Evolutionary conservation across 495 filamentous ascomycete genomes (phyloP).

Genomic region (Neurospora sp.): DNA sequence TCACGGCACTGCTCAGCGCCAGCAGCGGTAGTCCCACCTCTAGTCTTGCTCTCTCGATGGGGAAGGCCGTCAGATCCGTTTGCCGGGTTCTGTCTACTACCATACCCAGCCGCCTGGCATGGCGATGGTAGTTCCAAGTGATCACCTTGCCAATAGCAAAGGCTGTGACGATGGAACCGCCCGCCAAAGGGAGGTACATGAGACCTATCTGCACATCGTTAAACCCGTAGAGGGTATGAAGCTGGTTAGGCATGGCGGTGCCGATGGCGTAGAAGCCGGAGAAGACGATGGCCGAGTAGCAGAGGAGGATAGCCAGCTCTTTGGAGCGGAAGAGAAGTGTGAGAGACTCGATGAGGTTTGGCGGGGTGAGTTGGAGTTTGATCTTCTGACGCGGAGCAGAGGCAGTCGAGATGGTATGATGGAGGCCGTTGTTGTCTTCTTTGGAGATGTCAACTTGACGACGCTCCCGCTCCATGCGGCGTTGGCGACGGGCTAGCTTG

Average conservation of each 20-base stretch:
- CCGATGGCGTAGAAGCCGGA: slow-evolving; percentile 53
- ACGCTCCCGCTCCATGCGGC: neutral
- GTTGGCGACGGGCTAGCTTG: neutral
- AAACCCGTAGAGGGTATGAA: slow-evolving; percentile 44
- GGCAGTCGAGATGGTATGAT: neutral
- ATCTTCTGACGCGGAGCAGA: neutral
- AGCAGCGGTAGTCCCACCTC: slow-evolving; percentile 44
- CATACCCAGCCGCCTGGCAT: slow-evolving; percentile 32
- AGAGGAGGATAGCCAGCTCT: slow-evolving; percentile 49
- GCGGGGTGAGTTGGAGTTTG: slow-evolving; percentile 32
- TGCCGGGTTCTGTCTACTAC: slow-evolving; percentile 34
- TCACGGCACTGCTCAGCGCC: slow-evolving; percentile 22
- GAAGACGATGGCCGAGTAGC: slow-evolving; percentile 46
- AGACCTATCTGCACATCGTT: slow-evolving; percentile 50
- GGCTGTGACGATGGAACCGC: slow-evolving; percentile 51
- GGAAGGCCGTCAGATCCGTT: slow-evolving; percentile 44
- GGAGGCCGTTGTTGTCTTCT: neutral
- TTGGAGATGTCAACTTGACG: neutral
- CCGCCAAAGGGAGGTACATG: slow-evolving; percentile 46
- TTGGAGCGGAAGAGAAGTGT: slow-evolving; percentile 46
- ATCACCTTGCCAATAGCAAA: slow-evolving; percentile 43
- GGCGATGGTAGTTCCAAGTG: slow-evolving; percentile 44
- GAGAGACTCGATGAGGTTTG: slow-evolving; percentile 53
- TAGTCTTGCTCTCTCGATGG: slow-evolving; percentile 56
- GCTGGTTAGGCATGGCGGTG: slow-evolving; percentile 38